Evolutionary conservation across 495 filamentous ascomycete species (phyloP), one percentile per base, ranked within the genome.

Genomic region (Aspergillus nidulans): DNA sequence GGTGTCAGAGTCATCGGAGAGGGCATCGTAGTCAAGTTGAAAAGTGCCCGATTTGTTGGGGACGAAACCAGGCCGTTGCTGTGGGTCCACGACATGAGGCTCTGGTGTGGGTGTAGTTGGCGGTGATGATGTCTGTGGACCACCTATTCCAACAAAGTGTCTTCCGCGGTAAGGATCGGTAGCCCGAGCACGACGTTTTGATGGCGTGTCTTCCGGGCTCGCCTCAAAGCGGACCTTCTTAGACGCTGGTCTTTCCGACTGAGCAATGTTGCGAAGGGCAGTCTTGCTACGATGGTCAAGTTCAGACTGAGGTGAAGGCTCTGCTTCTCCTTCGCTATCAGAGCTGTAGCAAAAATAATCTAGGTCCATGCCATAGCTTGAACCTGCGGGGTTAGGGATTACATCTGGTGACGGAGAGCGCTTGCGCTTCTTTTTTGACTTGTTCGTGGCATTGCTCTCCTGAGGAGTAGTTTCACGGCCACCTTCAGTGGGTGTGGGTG

Each of bases 301-400:
- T 32, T 54, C 57, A 25, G 51, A 49, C 18, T 20, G 52, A 26
- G 41, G 44, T 21, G 55, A 45, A 15, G 26, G 43, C n/a, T 62
- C 60, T 7, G 49, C 52, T 13, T 55, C 58, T 20, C 68, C 69
- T 16, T 66, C 66, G 8, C 67, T 68, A 6, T 72, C 70, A 21
- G 67, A 70, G 40, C 57, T 64, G 54, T 68, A 63, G 32, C 46
- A 61, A 51, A 79, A 79, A 43, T 72, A 79, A n/a, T 70, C 66
- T 26, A 64, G 49, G 45, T 76, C 59, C 62, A 79, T 57, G 8
- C 76, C 75, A 57, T 74, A 79, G 38, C 75, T 74, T 25, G 63
- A 70, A 16, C 68, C 73, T 18, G 56, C 45, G 12, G 76, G 76
- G 54, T 77, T 76, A 0, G 76, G 75, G 42, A 78, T 79, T 1